phyloP scores from a whole-genome alignment of 1,284 basidiomycete species.

The Chalciporus piperatoides region DNA sequence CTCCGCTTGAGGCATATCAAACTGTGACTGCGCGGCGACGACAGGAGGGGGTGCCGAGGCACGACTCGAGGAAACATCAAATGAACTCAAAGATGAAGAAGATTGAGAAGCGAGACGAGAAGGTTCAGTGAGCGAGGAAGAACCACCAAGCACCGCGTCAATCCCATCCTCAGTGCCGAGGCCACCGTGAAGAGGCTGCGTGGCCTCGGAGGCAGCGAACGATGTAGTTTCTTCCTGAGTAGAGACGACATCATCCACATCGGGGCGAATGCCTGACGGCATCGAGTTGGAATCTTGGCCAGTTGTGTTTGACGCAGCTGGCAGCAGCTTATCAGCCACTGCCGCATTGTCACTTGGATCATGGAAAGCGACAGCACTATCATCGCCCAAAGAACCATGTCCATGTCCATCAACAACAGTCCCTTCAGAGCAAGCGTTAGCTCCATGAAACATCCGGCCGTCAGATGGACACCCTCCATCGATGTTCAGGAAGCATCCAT shows the following conservation, averaged over 20 bases:
- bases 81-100: slow-evolving; percentile 36
- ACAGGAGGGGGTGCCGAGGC: slow-evolving; percentile 33
- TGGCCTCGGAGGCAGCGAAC: slow-evolving; percentile 7
- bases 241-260: slow-evolving; percentile 14
- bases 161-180: slow-evolving; percentile 16
- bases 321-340: slow-evolving; percentile 11
- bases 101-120: slow-evolving; percentile 28
- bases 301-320: slow-evolving; percentile 13
- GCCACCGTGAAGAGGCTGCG: slow-evolving; percentile 16
- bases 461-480: slow-evolving; percentile 29
- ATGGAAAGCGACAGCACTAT: slow-evolving; percentile 14
- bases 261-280: slow-evolving; percentile 9
- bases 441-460: slow-evolving; percentile 19
- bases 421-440: slow-evolving; percentile 31
- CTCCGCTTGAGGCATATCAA: slow-evolving; percentile 32
- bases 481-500: slow-evolving; percentile 29
- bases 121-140: slow-evolving; percentile 25
- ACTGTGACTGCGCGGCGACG: slow-evolving; percentile 42
- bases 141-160: slow-evolving; percentile 28
- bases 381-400: slow-evolving; percentile 18
- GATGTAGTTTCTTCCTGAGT: slow-evolving; percentile 14
- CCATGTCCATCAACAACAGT: slow-evolving; percentile 24
- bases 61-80: slow-evolving; percentile 37
- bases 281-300: slow-evolving; percentile 9
- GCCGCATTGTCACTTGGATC: slow-evolving; percentile 10